Evolutionary conservation across 2,329 filamentous ascomycete species (phyloP), one percentile per base, ranked within the genome.

Genomic region (Pseudogymnoascus sp.): DNA sequence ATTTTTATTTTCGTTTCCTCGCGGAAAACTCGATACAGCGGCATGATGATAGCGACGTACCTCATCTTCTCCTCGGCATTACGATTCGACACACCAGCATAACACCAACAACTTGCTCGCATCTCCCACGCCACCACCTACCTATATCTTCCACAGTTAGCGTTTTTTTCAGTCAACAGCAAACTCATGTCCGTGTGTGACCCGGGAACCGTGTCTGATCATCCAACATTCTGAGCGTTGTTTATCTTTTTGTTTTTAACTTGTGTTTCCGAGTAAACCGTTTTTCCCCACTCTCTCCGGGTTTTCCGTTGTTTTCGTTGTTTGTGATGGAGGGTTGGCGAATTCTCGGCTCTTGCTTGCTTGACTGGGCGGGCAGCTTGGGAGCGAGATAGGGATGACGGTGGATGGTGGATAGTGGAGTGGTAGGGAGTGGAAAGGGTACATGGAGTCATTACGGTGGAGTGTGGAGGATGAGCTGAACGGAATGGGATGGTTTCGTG

Each of bases 201-300:
- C n/a, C 28, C 28, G 25, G 50, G 50, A 56, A 56, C 50, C 50
- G 28, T 56, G 50, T 56, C 50, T 56, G 50, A 56, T 56, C 50
- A 56, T 56, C 50, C 50, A 56, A 56, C 50, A 56, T 56, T 33
- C 25, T 56, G 50, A 56, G 50, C 50, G 50, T 56, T n/a, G 28
- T 56, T 56, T 31, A 16, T 16, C 28, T 31, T 53, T n/a, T 25
- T 50, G 31, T 33, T 33, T 33, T 53, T 53, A 18, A 56, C 50
- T 33, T 56, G 25, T 56, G 18, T 53, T 11, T 10, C 10, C 25
- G 47, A 31, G 25, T 53, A 18, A 18, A n/a, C 25, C 47, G 47
- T 18, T 18, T 56, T 56, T 56, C 50, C 50, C 50, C 50, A 56
- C 28, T 56, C 50, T 31, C 8, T 11, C 8, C 2, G 50, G n/a